A percentile compares a stretch with the other conserved stretches of the same genome.
phyloP scores from a whole-genome alignment of 164 flowering plant genomes.

The Kalanchoe fedtschenkoi region DNA sequence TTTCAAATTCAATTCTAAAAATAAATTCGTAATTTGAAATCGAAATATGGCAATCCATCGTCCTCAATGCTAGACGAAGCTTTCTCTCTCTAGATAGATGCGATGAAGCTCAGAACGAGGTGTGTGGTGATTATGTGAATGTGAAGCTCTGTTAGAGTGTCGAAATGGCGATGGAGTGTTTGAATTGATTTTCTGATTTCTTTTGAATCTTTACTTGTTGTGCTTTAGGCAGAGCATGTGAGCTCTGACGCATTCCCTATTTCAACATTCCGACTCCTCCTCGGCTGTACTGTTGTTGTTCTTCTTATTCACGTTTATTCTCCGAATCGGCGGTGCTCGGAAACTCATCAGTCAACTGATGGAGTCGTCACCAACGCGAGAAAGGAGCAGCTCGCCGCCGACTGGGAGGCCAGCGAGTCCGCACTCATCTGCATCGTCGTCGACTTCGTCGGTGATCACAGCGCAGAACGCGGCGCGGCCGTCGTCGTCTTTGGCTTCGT shows the following conservation, averaged over 20 bases:
- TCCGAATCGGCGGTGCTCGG: neutral
- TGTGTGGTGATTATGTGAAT: neutral
- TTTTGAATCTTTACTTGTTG: neutral
- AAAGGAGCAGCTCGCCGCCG: slow-evolving; percentile 4
- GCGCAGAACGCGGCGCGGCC: neutral
- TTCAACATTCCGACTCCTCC: slow-evolving; percentile 1
- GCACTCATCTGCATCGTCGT: slow-evolving; percentile 1
- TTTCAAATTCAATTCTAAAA: neutral
- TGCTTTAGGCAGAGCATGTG: neutral
- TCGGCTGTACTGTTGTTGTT: neutral
- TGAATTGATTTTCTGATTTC: neutral
- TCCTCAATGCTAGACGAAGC: neutral
- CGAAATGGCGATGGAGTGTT: slow-evolving; percentile 2
- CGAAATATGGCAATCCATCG: too few species aligned
- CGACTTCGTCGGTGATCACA: neutral
- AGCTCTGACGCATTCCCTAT: slow-evolving; percentile 4
- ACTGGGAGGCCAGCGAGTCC: slow-evolving; percentile 1
- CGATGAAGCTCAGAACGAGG: neutral
- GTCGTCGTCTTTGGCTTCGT: neutral
- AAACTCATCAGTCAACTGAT: neutral
- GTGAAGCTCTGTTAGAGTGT: neutral
- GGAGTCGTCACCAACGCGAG: slow-evolving; percentile 7
- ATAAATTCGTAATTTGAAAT: neutral
- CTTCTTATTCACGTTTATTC: neutral
- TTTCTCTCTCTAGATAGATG: slow-evolving; percentile 2